Percentiles rank a stretch among this genome's conserved stretches.
phyloP scores from a whole-genome alignment of 2,329 filamentous ascomycete genomes.

The Arthrocladium fulminans region DNA sequence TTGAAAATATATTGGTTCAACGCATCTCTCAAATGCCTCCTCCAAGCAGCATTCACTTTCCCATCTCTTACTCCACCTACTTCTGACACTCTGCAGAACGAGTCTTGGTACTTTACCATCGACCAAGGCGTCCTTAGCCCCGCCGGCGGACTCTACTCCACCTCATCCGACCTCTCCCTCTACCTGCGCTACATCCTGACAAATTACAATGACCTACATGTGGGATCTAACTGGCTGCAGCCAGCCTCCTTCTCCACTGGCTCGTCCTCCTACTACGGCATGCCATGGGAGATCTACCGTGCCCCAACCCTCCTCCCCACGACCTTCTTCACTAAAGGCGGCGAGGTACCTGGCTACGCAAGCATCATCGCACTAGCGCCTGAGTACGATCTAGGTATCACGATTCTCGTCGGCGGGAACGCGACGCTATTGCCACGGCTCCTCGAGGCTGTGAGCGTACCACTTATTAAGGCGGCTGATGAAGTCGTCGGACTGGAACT shows the following conservation, averaged over 20 bases:
- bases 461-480: conserved; percentile 20
- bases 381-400: conserved; percentile 43
- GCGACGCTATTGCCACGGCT: conserved; percentile 7
- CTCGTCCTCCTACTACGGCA: conserved; percentile 35
- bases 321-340: conserved; percentile 38
- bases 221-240: conserved; percentile 36
- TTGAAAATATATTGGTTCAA: not conserved
- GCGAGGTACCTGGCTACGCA: conserved; percentile 35
- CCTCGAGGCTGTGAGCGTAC: conserved; percentile 14
- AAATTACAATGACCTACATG: conserved; percentile 34
- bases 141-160: conserved; percentile 37
- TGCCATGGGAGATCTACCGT: conserved; percentile 41
- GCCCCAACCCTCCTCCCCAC: conserved; percentile 29
- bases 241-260: conserved; percentile 32
- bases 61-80: not conserved
- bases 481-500: conserved; percentile 13
- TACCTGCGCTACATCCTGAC: conserved; percentile 36
- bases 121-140: conserved; percentile 31
- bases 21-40: not conserved
- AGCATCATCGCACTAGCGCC: conserved; percentile 34
- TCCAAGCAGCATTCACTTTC: not conserved
- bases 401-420: conserved; percentile 28
- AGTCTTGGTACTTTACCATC: conserved; percentile 31
- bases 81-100: not conserved
- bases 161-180: conserved; percentile 34